These are phyloP conservation scores for Pulveroboletus sp. DNA, from an alignment of 768 basidiomycete species.

Conservation along the genomic window DNA sequence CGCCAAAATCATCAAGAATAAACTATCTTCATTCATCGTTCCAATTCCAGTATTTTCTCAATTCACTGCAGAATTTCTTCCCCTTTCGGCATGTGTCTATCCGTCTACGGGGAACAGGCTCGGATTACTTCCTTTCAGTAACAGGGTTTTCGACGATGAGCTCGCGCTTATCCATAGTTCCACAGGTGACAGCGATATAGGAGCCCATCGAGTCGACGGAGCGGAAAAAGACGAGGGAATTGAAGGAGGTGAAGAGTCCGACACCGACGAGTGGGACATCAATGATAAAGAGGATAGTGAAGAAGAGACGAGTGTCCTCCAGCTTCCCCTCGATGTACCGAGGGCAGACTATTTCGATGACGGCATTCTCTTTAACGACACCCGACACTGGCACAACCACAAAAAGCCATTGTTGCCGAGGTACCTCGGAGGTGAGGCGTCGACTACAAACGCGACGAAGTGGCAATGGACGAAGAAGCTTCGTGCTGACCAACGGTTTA, in stretches of 20 bases:
- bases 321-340: background rate
- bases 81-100: background rate
- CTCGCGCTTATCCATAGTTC: slow-evolving; percentile 33
- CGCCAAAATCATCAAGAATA: slow-evolving; percentile 14
- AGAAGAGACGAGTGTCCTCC: background rate
- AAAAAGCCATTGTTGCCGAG: slow-evolving; percentile 46
- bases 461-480: slow-evolving; percentile 36
- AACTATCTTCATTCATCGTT: slow-evolving; percentile 21
- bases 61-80: slow-evolving; percentile 19
- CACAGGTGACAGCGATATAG: background rate
- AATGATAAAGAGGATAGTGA: slow-evolving; percentile 15
- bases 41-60: slow-evolving; percentile 17
- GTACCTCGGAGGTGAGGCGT: slow-evolving; percentile 46
- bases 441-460: slow-evolving; percentile 27
- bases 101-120: background rate
- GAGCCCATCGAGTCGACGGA: slow-evolving; percentile 6
- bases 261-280: slow-evolving; percentile 20
- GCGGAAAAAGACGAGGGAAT: slow-evolving; percentile 16
- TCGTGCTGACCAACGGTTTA: slow-evolving; percentile 50
- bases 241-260: slow-evolving; percentile 11
- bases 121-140: slow-evolving; percentile 37
- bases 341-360: slow-evolving; percentile 34
- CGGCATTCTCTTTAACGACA: slow-evolving; percentile 43
- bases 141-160: slow-evolving; percentile 39
- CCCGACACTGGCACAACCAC: slow-evolving; percentile 57